These are phyloP conservation scores for Rhizoclosmatium hyalinum DNA, from an alignment of 371 early-diverging fungal species.

Conservation along the genomic window DNA sequence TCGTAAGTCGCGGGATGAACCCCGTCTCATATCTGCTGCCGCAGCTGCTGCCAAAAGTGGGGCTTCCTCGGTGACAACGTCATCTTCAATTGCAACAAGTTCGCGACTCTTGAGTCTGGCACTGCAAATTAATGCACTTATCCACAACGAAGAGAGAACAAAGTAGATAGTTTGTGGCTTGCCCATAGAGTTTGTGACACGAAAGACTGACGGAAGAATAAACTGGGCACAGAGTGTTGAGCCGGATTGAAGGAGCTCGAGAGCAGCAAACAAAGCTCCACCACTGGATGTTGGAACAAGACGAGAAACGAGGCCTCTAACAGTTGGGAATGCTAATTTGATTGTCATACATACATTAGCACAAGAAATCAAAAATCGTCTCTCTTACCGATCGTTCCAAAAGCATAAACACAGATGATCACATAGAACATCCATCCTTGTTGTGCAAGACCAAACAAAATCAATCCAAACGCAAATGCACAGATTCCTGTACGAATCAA, in stretches of 20 bases:
- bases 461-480: conserved; percentile 27
- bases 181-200: not conserved
- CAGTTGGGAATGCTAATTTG: conserved; percentile 31
- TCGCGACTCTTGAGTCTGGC: conserved; percentile 30
- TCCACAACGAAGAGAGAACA: conserved; percentile 30
- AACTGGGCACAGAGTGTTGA: conserved; percentile 9
- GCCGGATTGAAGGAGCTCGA: conserved; percentile 39
- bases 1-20: not conserved
- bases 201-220: conserved; percentile 25
- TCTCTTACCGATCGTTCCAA: conserved; percentile 36
- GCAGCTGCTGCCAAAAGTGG: not conserved
- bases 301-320: conserved; percentile 40
- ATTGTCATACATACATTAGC: not conserved
- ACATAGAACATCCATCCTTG: conserved; percentile 30
- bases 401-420: conserved; percentile 9
- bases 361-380: conserved; percentile 15
- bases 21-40: not conserved
- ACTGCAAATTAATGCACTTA: conserved; percentile 11
- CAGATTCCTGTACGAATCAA: conserved; percentile 35
- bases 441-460: conserved; percentile 31
- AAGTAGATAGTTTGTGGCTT: conserved; percentile 29
- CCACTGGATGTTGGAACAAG: conserved; percentile 32
- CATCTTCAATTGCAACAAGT: conserved; percentile 22
- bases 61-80: not conserved
- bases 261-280: conserved; percentile 42